Evolutionary conservation across 1,284 basidiomycete genomes (phyloP), one percentile per base, ranked within the genome.

Genomic region (Filobasidium uniguttulatum): DNA sequence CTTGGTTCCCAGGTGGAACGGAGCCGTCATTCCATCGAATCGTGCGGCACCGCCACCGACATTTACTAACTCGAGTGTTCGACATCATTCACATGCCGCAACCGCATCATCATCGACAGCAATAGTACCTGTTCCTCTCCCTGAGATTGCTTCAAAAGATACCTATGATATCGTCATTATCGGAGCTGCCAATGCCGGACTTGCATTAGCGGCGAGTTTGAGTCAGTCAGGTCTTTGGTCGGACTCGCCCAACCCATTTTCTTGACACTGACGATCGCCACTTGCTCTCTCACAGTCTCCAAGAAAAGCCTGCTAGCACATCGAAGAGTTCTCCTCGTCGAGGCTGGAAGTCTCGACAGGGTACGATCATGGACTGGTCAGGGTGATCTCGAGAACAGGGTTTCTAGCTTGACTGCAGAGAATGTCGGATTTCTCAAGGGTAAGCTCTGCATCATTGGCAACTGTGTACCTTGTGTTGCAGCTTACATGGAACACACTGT

Each of bases 151-250:
- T 9, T 20, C 15, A 10, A 17, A 47, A 7, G 53, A 67, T 43
- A 67, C 62, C 1, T 81, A 77, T 56, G 90, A 94, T 65, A 75
- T 94, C 48, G 85, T 94, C 29, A 85, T 97, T 58, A 87, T 96
- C 31, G 93, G 93, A 14, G 93, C 89, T 40, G 91, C 91, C 1
- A 89, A 89, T 19, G 88, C 81, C 1, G 93, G 93, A 14, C 75
- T 98, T 23, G 85, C 90, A 4, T 72, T 98, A 25, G 89, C 89
- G 1, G 81, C 80, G 62, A 86, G 88, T 22, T 74, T 98, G 19
- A 77, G 90, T 89, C 60, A 57, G 76, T 29, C 34, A 30, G 19
- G 7, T 38, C 30, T 1, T 17, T 9, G 5, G 12, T 34, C 8
- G 25, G 40, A 10, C 17, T 31, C 37, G 3, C 28, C 10, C 35